Conservation (phyloP, 2,329 filamentous ascomycete species). For the Aspergillus awamori region DNA sequence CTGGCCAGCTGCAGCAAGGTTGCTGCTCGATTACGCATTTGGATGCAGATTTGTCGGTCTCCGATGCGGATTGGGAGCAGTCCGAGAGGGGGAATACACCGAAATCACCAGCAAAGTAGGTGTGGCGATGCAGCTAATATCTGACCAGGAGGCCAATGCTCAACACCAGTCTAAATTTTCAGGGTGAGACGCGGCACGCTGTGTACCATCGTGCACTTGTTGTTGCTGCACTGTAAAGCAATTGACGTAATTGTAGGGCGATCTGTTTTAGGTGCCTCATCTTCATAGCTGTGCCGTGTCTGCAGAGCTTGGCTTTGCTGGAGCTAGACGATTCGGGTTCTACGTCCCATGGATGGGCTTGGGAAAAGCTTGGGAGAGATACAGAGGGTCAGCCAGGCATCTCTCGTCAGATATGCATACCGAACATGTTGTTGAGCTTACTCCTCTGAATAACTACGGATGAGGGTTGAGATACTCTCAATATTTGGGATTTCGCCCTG, state of each 20-base stretch:
- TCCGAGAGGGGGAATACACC: slow-evolving; percentile 8
- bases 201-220: background rate
- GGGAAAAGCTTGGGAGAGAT: background rate
- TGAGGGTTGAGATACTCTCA: background rate
- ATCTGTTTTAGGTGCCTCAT: background rate
- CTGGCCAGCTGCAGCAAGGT: background rate
- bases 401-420: background rate
- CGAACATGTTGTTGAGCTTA: background rate
- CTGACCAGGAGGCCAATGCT: background rate
- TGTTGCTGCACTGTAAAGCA: background rate
- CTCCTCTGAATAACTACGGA: background rate
- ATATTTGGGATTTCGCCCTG: background rate
- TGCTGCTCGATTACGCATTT: background rate
- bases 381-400: background rate
- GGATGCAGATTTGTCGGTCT: background rate
- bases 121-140: background rate
- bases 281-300: too few species aligned
- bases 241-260: background rate
- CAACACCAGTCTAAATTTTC: slow-evolving; percentile 2
- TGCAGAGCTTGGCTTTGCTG: too few species aligned
- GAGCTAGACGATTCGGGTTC: background rate
- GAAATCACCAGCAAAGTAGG: background rate
- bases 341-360: background rate
- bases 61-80: background rate
- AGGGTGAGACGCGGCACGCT: background rate